These are phyloP conservation scores for Porcisia deanei DNA, from an alignment of 208 protist genomes.

Conservation along the genomic window DNA sequence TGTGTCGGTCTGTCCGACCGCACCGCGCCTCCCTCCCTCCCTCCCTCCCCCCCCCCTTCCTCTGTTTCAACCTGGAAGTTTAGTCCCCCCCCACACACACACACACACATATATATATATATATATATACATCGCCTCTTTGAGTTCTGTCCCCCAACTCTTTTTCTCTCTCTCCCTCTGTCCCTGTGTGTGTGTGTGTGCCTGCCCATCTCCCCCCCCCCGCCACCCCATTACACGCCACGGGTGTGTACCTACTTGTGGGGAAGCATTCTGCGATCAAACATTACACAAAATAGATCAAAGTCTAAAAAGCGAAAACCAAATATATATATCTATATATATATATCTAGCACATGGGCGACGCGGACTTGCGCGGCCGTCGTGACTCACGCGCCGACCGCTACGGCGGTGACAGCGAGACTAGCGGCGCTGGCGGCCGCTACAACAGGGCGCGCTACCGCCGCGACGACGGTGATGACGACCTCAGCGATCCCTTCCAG, in stretches of 20 bases:
- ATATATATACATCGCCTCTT: too few relatives aligned
- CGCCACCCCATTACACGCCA: too few relatives aligned
- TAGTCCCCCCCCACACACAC: neutral
- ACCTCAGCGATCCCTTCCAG: neutral
- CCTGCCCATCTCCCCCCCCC: too few relatives aligned
- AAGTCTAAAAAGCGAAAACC: neutral
- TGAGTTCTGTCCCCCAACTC: too few relatives aligned
- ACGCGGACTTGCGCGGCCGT: conserved; percentile 14
- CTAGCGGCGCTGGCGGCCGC: conserved; percentile 14
- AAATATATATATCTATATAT: too few relatives aligned
- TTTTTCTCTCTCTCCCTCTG: too few relatives aligned
- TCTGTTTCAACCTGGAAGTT: neutral
- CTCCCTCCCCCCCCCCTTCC: neutral
- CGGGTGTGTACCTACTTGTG: too few relatives aligned
- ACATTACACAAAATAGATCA: neutral
- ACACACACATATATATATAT: neutral
- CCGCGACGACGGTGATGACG: conserved; percentile 13
- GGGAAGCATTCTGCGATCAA: too few relatives aligned
- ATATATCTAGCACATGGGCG: conserved; percentile 6
- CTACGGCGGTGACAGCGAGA: conserved; percentile 11
- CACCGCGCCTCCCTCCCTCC: neutral
- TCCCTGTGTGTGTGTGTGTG: too few relatives aligned
- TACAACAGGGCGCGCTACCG: conserved; percentile 32
- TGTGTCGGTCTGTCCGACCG: neutral
- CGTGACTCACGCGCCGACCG: conserved; percentile 31